Evolutionary conservation across 2,329 filamentous ascomycete species (phyloP), one percentile per base, ranked within the genome.

Genomic region (Fusarium burgessii): DNA sequence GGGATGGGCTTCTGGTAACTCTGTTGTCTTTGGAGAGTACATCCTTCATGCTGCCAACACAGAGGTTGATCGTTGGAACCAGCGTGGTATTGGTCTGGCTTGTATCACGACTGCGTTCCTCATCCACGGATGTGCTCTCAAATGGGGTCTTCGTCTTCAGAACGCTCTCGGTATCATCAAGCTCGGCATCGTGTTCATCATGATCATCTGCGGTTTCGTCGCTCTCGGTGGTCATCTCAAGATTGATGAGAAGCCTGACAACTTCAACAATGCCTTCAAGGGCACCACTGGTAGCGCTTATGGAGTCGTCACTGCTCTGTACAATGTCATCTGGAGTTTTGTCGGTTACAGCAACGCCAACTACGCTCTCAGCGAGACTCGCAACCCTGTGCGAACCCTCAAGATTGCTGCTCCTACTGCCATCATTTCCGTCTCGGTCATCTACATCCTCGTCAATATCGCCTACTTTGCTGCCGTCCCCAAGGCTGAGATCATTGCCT

Each of bases 291-390:
- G 88, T 11, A 90, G 86, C 71, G 86, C 89, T 3, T 92, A 92
- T 70, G 89, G 89, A 50, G 84, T 91, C 36, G 89, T 91, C n/a
- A 92, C 88, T 2, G 90, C 91, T 1, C 81, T 93, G 1, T 92
- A 91, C 83, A 92, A 92, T 72, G 90, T 92, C 68, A 90, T 92
- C 74, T 92, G 90, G 87, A 89, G 87, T 66, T 93, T 89, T 74
- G 87, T 91, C 70, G 90, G 90, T 27, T 91, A 90, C 83, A 88
- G 84, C 81, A 92, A 91, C 77, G 90, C 89, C 77, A 91, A 91
- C 80, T 91, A 92, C 74, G 88, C 85, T 47, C 82, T 90, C 35
- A 87, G 85, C 75, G 91, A 93, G 81, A 91, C 89, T 49, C 89
- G 86, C 77, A 88, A 91, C 78, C 90, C 90, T 0, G 86, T 90